Evolutionary conservation across 2,329 filamentous ascomycete genomes (phyloP).

Genomic region (Davidsoniella neocaledoniae): DNA sequence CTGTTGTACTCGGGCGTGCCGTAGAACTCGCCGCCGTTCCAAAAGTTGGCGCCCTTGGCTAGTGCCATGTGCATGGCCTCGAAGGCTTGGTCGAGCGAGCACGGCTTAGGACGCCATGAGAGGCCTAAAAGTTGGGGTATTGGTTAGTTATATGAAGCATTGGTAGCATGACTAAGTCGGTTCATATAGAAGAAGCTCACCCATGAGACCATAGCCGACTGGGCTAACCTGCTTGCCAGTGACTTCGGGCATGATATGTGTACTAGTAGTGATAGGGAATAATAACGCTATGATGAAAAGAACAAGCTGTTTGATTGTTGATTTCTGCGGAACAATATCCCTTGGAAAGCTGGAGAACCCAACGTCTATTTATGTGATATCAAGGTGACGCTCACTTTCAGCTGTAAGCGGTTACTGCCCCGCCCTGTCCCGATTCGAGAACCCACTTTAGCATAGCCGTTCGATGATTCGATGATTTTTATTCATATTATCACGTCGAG

Average conservation of each 20-base stretch:
- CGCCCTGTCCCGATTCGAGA: too few species aligned
- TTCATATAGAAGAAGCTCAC: constrained; percentile 18
- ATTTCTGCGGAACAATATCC: too few species aligned
- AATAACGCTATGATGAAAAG: background rate
- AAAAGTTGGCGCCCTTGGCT: constrained; percentile 28
- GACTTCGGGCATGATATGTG: constrained; percentile 19
- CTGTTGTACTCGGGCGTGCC: constrained; percentile 39
- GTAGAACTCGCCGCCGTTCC: constrained; percentile 52
- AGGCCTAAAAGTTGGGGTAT: constrained; percentile 20
- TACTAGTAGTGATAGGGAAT: background rate
- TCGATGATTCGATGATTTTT: too few species aligned
- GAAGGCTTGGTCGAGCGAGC: constrained; percentile 31
- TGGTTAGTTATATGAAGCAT: background rate
- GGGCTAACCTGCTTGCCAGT: constrained; percentile 29
- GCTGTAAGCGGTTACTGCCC: too few species aligned
- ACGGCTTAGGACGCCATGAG: constrained; percentile 25
- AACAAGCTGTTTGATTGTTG: too few species aligned
- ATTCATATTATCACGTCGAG: too few species aligned
- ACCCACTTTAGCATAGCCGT: too few species aligned
- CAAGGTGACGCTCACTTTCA: too few species aligned
- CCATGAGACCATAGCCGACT: constrained; percentile 39
- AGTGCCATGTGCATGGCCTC: constrained; percentile 39
- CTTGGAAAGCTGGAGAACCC: too few species aligned
- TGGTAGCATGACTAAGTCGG: background rate
- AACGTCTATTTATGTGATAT: too few species aligned